Evolutionary conservation across 768 basidiomycete species (phyloP).

Genomic region (Phylloporus scabripes): DNA sequence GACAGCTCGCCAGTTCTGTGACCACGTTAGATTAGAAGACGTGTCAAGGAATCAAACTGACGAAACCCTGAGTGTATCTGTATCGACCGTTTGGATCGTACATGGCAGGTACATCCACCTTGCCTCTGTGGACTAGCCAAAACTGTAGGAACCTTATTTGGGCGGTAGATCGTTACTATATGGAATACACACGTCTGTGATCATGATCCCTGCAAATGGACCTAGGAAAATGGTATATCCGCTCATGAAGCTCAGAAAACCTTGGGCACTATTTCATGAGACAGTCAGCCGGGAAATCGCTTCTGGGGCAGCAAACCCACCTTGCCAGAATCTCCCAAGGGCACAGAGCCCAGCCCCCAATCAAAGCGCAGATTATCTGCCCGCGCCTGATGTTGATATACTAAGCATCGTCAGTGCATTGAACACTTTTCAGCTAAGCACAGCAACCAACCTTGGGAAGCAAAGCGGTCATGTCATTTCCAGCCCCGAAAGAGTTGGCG

Average conservation of each 20-base stretch:
- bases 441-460: constrained; percentile 51
- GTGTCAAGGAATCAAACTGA: constrained; percentile 25
- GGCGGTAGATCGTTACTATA: neutral
- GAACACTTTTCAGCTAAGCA: neutral
- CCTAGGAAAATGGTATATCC: constrained; percentile 86
- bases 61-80: constrained; percentile 68
- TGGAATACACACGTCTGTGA: constrained; percentile 43
- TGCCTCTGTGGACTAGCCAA: constrained; percentile 68
- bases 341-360: constrained; percentile 81
- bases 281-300: neutral
- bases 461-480: constrained; percentile 81
- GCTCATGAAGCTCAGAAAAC: constrained; percentile 72
- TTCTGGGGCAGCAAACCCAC: constrained; percentile 3
- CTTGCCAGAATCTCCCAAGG: constrained; percentile 81
- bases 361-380: constrained; percentile 67
- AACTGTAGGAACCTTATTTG: constrained; percentile 40
- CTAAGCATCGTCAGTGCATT: constrained; percentile 2
- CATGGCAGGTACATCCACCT: constrained; percentile 79
- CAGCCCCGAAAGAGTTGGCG: constrained; percentile 63
- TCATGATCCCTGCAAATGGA: constrained; percentile 76
- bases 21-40: constrained; percentile 1
- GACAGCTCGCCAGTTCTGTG: constrained; percentile 77
- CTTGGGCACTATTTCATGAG: constrained; percentile 38
- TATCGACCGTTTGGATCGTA: constrained; percentile 78
- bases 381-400: constrained; percentile 74